Conservation (phyloP, 2,329 filamentous ascomycete genomes). For the Beauveria scarabaeidicola region DNA sequence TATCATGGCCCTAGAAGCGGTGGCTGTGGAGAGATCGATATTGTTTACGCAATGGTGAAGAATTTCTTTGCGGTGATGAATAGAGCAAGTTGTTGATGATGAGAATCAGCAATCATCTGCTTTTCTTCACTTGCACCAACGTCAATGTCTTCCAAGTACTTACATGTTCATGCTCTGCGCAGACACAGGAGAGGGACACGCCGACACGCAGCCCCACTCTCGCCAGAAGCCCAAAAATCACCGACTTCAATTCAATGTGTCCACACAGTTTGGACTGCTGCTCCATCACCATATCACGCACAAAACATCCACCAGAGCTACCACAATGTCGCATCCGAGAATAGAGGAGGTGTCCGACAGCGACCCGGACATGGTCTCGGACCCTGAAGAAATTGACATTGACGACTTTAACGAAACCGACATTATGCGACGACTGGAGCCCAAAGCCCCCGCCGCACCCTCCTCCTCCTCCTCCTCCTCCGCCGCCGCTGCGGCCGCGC, state of each 20-base stretch:
- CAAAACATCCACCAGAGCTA: neutral
- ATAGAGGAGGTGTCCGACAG: conserved; percentile 90
- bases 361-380: conserved; percentile 57
- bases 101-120: too few relatives aligned
- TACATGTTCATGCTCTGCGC: neutral
- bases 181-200: neutral
- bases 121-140: too few relatives aligned
- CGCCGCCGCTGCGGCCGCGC: conserved; percentile 19
- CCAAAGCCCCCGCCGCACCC: conserved; percentile 22
- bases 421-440: conserved; percentile 41
- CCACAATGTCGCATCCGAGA: conserved; percentile 70
- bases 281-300: neutral
- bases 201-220: neutral
- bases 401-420: conserved; percentile 52
- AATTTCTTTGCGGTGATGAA: too few relatives aligned
- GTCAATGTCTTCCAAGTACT: too few relatives aligned
- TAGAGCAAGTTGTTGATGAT: too few relatives aligned
- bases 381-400: conserved; percentile 83
- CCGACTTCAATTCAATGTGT: conserved; percentile 6
- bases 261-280: neutral
- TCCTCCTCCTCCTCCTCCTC: conserved; percentile 18
- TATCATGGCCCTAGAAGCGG: too few relatives aligned
- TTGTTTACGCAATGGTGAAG: too few relatives aligned
- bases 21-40: too few relatives aligned
- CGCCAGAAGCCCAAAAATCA: conserved; percentile 5